Evolutionary conservation across 228 moss, liverwort and hornwort genomes (phyloP), one percentile per base, ranked within the genome.

Genomic region (Sphagnum magellanicum): DNA sequence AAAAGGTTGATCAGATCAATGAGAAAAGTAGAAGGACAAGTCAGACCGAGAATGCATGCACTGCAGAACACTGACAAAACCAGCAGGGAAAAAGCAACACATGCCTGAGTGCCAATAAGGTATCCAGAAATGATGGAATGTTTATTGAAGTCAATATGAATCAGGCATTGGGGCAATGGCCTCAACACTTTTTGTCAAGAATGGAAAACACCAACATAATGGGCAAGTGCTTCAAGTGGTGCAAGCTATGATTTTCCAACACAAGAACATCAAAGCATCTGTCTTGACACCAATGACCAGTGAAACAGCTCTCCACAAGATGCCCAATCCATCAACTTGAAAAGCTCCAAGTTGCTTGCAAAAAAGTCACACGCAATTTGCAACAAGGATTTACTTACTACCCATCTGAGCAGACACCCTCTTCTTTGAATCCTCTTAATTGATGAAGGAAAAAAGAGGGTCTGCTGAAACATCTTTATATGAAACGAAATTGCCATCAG

Each of bases 91-190:
- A 32, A 32, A 32, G 2, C 32, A 32, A 32, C 32, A 32, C 32
- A 32, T 32, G 32, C 32, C 32, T 32, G 32, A 32, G 32, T 32
- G 32, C 32, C 32, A 32, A 32, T 32, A 32, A 32, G 32, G 32
- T 32, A 32, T 32, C 32, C 32, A 32, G 32, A 32, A 32, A 32
- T 32, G 32, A 32, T 3, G 0, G 32, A 32, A 32, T 32, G 32
- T 32, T 86, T 80, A 83, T 86, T 86, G 71, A 83, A 79, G 76
- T 75, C 72, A 78, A 79, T 86, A 64, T 79, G 82, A 80, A 86
- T 86, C 86, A 83, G 83, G 32, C 75, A 71, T 82, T 71, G 74
- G 72, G 74, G 79, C 17, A 64, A 61, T 49, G 65, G 74, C 82
- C 86, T 76, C 74, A 16, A 68, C 80, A 32, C 16, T 82, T 86